A percentile compares a stretch with the other conserved stretches of the same genome.
phyloP scores from a whole-genome alignment of 2,329 filamentous ascomycete species.

The Sporothrix mexicana region DNA sequence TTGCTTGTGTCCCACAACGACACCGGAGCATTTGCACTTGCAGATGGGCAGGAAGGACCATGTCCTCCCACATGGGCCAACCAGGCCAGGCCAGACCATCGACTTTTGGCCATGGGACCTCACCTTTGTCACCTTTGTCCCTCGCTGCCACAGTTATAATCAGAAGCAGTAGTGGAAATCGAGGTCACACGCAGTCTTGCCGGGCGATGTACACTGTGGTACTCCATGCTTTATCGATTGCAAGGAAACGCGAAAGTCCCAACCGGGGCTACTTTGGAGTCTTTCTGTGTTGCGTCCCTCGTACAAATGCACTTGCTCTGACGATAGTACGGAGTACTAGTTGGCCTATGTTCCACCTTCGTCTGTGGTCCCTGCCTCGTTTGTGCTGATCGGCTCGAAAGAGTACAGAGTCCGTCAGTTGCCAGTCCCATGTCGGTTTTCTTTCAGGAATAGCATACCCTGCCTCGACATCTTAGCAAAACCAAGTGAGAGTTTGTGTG shows the following conservation, averaged over 20 bases:
- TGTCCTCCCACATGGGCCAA: not conserved
- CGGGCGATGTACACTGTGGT: not conserved
- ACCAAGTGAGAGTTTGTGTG: not conserved
- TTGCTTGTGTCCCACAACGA: not conserved
- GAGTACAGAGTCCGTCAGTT: not conserved
- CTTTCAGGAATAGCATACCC: not conserved
- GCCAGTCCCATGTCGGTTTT: not conserved
- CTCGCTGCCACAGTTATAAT: not conserved
- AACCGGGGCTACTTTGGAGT: not conserved
- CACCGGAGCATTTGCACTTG: constrained; percentile 2
- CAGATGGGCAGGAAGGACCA: not conserved
- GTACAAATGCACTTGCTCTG: not conserved
- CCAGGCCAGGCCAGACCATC: constrained; percentile 8
- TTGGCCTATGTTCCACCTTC: not conserved
- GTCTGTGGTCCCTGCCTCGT: not conserved
- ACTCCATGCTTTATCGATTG: not conserved
- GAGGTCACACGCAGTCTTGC: not conserved
- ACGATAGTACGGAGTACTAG: no score
- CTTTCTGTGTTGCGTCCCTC: not conserved
- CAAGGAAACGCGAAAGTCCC: not conserved
- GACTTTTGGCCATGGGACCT: not conserved
- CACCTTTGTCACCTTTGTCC: not conserved
- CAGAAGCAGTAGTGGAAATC: constrained; percentile 1
- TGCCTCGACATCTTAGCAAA: not conserved
- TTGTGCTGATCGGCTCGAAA: not conserved